Conservation (phyloP, 176 grass and related monocot species). For the Carex kokanica region DNA sequence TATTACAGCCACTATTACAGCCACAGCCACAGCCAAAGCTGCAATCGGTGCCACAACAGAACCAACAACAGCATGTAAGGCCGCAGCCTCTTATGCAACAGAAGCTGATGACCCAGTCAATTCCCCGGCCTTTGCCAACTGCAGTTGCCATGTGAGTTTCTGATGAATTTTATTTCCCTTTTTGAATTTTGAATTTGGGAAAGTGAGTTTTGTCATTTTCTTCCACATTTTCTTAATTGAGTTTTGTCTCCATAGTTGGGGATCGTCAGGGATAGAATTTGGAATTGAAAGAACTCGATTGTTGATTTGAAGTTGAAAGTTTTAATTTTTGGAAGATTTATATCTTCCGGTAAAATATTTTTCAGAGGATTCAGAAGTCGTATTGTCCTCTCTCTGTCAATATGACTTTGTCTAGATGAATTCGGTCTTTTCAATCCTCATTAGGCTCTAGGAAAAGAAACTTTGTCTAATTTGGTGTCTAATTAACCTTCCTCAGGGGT, state of each 20-base stretch:
- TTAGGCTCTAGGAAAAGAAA: background rate
- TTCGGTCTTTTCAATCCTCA: background rate
- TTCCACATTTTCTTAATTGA: too few relatives aligned
- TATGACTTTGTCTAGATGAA: too few relatives aligned
- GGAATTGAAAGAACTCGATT: background rate
- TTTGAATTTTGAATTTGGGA: background rate
- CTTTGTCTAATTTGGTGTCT: background rate
- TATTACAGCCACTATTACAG: constrained; percentile 25
- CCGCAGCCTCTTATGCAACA: constrained; percentile 11
- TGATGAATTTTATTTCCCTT: background rate
- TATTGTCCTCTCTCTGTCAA: background rate
- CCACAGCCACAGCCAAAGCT: constrained; percentile 20
- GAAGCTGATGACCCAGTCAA: constrained; percentile 26
- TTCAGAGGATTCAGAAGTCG: background rate
- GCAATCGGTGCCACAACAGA: constrained; percentile 26
- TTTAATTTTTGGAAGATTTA: background rate
- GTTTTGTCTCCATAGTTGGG: background rate
- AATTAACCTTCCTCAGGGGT: background rate
- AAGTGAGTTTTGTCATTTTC: constrained; percentile 16
- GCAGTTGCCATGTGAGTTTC: constrained; percentile 45
- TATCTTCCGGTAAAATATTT: constrained; percentile 2
- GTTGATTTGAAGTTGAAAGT: constrained; percentile 11
- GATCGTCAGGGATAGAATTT: background rate
- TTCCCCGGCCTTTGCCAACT: constrained; percentile 36
- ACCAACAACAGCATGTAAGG: constrained; percentile 16